Conservation (phyloP, 2,329 filamentous ascomycete species). For the Colletotrichum destructivum region DNA sequence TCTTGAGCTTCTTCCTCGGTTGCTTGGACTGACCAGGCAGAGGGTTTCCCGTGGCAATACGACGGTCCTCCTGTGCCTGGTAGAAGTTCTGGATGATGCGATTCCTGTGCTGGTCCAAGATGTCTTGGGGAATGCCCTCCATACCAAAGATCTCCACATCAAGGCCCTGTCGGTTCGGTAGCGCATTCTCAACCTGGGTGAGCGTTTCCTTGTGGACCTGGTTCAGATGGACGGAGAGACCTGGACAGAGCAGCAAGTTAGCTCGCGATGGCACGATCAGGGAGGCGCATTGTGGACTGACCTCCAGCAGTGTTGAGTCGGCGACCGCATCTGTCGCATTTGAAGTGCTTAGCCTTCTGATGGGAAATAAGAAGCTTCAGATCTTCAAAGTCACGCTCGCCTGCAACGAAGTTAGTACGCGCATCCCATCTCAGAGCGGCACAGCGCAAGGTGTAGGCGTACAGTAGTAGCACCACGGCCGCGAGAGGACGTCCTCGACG, state of each 20-base stretch:
- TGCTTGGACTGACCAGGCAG: slow-evolving; percentile 78
- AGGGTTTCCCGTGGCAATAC: slow-evolving; percentile 87
- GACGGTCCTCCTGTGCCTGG: slow-evolving; percentile 85
- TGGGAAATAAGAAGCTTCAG: slow-evolving; percentile 96
- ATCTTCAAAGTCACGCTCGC: slow-evolving; percentile 97
- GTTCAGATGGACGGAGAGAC: slow-evolving; percentile 96
- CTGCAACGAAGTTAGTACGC: slow-evolving; percentile 55
- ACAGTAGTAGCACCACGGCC: slow-evolving; percentile 99
- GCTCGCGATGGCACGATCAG: not conserved
- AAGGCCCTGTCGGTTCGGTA: slow-evolving; percentile 86
- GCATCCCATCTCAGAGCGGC: not conserved
- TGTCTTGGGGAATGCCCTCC: slow-evolving; percentile 93
- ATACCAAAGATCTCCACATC: slow-evolving; percentile 98
- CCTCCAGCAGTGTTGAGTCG: slow-evolving; percentile 95
- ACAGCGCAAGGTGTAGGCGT: slow-evolving; percentile 45
- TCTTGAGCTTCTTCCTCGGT: slow-evolving; percentile 78
- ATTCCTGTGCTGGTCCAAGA: slow-evolving; percentile 86
- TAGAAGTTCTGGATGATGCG: slow-evolving; percentile 89
- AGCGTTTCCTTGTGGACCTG: slow-evolving; percentile 98
- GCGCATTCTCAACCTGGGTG: slow-evolving; percentile 89
- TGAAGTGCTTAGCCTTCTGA: slow-evolving; percentile 99
- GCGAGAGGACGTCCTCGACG: slow-evolving; percentile 87
- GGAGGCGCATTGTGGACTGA: slow-evolving; percentile 58
- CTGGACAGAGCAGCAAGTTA: slow-evolving; percentile 60
- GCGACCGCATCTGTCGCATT: slow-evolving; percentile 91